phyloP scores from a whole-genome alignment of 1,284 basidiomycete species.

The Puccinia coronata region DNA sequence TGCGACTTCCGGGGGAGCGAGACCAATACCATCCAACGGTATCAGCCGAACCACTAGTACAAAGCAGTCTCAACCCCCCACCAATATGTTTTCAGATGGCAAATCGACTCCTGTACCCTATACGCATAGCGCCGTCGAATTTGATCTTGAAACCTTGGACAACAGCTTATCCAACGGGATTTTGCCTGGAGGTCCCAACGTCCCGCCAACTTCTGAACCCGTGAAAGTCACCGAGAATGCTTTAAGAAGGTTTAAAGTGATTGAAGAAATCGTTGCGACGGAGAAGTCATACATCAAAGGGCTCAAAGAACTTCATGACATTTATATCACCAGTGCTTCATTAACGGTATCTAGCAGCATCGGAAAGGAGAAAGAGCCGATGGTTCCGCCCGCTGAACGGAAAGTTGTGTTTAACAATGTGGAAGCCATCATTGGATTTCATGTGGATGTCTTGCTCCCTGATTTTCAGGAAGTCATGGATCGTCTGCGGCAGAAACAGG shows the following conservation, averaged over 20 bases:
- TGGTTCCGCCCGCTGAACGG: slow-evolving; percentile 80
- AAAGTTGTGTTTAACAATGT: slow-evolving; percentile 90
- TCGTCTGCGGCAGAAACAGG: slow-evolving; percentile 86
- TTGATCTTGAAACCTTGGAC: slow-evolving; percentile 22
- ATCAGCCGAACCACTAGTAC: slow-evolving; percentile 38
- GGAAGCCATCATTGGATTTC: slow-evolving; percentile 56
- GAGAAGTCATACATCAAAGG: slow-evolving; percentile 94
- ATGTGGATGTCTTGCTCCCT: slow-evolving; percentile 53
- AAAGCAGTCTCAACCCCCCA: neutral
- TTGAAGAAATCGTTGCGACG: slow-evolving; percentile 61
- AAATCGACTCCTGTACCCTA: neutral
- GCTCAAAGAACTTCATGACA: slow-evolving; percentile 83
- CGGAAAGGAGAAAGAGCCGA: slow-evolving; percentile 69
- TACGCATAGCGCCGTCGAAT: neutral
- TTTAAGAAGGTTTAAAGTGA: slow-evolving; percentile 19
- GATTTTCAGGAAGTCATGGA: slow-evolving; percentile 72
- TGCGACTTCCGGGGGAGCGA: neutral
- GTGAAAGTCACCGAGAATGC: slow-evolving; percentile 40
- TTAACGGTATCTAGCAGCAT: slow-evolving; percentile 67
- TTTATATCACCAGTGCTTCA: slow-evolving; percentile 87
- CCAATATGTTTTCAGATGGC: slow-evolving; percentile 1
- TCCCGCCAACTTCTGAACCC: neutral
- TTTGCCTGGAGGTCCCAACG: neutral
- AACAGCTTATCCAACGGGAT: neutral
- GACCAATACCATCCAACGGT: neutral